Percentiles rank a stretch among this genome's conserved stretches.
These are phyloP conservation scores for Paracorniculantispora psalliotae DNA, from an alignment of 2,329 filamentous ascomycete genomes.

Conservation along the genomic window DNA sequence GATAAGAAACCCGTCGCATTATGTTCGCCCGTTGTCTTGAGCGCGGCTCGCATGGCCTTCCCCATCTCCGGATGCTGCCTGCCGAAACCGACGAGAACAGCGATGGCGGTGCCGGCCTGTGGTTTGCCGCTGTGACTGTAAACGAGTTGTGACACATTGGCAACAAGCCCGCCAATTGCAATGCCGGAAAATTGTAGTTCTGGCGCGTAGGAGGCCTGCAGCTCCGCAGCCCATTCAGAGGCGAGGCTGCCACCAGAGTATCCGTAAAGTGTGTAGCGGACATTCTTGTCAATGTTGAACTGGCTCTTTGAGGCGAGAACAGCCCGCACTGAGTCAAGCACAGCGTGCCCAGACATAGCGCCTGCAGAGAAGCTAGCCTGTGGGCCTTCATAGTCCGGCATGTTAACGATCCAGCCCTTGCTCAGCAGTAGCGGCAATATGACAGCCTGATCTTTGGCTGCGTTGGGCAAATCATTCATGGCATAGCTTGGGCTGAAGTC, in stretches of 20 bases:
- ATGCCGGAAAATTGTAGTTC: slow-evolving; percentile 37
- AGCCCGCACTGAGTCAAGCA: slow-evolving; percentile 41
- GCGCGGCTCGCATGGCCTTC: no score
- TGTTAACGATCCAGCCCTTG: slow-evolving; percentile 38
- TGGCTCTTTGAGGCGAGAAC: slow-evolving; percentile 24
- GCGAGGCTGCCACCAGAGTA: slow-evolving; percentile 52
- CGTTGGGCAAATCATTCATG: slow-evolving; percentile 16
- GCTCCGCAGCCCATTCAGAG: slow-evolving; percentile 46
- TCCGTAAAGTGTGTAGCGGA: slow-evolving; percentile 44
- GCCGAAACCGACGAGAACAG: no score
- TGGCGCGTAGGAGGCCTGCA: slow-evolving; percentile 48
- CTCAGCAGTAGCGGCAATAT: slow-evolving; percentile 25
- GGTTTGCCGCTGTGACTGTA: no score
- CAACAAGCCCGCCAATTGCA: no score
- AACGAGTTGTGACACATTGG: no score
- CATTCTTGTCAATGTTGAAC: slow-evolving; percentile 29
- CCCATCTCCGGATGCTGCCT: no score
- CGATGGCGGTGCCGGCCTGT: no score
- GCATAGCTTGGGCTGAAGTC: slow-evolving; percentile 33
- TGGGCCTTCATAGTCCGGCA: slow-evolving; percentile 44
- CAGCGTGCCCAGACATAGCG: slow-evolving; percentile 38
- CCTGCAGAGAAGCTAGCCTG: slow-evolving; percentile 40
- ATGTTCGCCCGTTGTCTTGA: no score
- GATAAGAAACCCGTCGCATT: no score
- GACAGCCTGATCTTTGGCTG: slow-evolving; percentile 15